Percentiles rank a stretch among this genome's conserved stretches.
Conservation (phyloP, 148 eudicot species). For the Agrostemma githago region DNA sequence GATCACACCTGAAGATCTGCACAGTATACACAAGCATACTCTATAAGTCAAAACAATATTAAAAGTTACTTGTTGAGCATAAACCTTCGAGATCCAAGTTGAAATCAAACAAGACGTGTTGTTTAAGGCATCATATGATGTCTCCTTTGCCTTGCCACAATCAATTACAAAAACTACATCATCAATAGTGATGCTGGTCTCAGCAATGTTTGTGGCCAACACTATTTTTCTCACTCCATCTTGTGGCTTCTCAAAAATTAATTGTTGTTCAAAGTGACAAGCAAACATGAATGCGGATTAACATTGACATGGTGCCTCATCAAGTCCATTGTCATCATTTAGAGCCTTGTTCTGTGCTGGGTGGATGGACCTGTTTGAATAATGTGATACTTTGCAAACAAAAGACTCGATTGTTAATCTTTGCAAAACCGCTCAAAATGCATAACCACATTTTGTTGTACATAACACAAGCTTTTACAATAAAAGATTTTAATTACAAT, state of each 20-base stretch:
- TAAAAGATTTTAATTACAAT: no score
- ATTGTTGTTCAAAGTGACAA: constrained; percentile 45
- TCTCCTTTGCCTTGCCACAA: constrained; percentile 98
- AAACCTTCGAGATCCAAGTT: constrained; percentile 92
- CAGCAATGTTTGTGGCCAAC: constrained; percentile 95
- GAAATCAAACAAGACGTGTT: constrained; percentile 97
- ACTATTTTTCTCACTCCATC: constrained; percentile 86
- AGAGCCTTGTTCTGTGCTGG: no score
- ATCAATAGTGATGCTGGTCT: constrained; percentile 94
- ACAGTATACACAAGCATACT: neutral
- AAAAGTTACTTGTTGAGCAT: constrained; percentile 73
- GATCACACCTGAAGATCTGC: neutral
- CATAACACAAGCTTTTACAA: no score
- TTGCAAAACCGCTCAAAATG: no score
- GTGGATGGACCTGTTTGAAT: no score
- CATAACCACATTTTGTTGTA: no score
- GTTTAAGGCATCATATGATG: constrained; percentile 94
- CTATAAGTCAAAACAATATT: neutral
- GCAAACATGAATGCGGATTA: neutral
- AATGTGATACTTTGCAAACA: no score
- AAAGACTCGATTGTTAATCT: no score
- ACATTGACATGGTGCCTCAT: constrained; percentile 7
- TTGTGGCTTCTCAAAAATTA: constrained; percentile 81
- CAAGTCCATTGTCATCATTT: no score
- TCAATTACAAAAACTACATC: constrained; percentile 95